These are phyloP conservation scores for Alternaria brassicicola DNA, from an alignment of 2,329 filamentous ascomycete genomes.

Conservation along the genomic window DNA sequence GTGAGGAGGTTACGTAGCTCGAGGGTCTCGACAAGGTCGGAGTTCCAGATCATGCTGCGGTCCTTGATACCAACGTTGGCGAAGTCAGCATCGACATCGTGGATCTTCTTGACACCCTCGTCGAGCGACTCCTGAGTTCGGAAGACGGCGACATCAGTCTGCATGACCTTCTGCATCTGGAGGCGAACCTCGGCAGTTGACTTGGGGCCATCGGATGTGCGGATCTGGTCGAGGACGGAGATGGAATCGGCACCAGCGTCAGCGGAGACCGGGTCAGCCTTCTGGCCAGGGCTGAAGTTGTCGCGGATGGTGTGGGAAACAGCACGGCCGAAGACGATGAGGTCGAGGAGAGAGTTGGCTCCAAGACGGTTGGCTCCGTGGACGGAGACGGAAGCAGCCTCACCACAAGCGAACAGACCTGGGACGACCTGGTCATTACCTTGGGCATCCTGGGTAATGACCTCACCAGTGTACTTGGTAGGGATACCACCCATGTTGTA, in stretches of 20 bases:
- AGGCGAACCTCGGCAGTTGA: conserved; percentile 86
- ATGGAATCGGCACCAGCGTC: conserved; percentile 91
- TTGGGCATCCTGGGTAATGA: conserved; percentile 82
- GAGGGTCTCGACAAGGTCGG: conserved; percentile 92
- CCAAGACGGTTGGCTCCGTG: conserved; percentile 98
- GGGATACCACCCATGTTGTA: conserved; percentile 99
- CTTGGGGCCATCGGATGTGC: conserved; percentile 83
- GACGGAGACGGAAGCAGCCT: conserved; percentile 96
- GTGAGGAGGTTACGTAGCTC: conserved; percentile 95
- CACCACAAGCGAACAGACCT: conserved; percentile 93
- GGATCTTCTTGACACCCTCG: conserved; percentile 89
- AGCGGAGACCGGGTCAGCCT: conserved; percentile 77
- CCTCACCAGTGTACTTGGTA: conserved; percentile 96
- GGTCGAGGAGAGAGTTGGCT: conserved; percentile 96
- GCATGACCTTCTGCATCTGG: conserved; percentile 98
- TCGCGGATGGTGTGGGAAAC: conserved; percentile 97
- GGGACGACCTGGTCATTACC: conserved; percentile 94
- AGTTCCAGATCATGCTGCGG: conserved; percentile 99
- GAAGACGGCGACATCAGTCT: conserved; percentile 96
- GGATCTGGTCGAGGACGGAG: conserved; percentile 80
- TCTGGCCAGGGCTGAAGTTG: conserved; percentile 83
- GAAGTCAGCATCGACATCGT: conserved; percentile 80
- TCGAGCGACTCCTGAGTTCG: conserved; percentile 91
- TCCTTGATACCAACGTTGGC: conserved; percentile 92
- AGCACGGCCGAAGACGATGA: conserved; percentile 96